Percentiles rank a stretch among this genome's conserved stretches.
These are phyloP conservation scores for Dipodascus geniculatus DNA, from an alignment of 805 yeast genomes.

Conservation along the genomic window DNA sequence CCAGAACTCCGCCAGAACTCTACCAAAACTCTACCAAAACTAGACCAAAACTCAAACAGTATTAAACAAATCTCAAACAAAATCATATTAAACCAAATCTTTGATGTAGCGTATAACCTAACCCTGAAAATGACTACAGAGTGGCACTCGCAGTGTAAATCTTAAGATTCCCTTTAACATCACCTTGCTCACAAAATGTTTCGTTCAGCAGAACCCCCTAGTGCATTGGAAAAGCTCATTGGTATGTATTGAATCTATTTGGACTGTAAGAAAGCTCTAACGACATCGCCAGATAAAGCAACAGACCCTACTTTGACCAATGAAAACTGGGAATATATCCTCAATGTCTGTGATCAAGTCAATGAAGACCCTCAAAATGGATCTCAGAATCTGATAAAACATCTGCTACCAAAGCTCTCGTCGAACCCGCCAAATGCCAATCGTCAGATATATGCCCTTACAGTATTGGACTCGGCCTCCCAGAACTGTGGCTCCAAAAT, in stretches of 20 bases:
- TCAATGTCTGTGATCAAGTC: slow-evolving; percentile 58
- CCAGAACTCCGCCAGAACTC: too few relatives aligned
- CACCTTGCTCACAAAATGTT: slow-evolving; percentile 12
- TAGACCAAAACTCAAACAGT: too few relatives aligned
- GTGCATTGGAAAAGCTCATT: slow-evolving; percentile 18
- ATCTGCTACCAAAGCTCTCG: slow-evolving; percentile 36
- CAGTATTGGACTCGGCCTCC: slow-evolving; percentile 45
- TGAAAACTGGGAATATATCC: slow-evolving; percentile 57
- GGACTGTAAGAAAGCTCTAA: too few relatives aligned
- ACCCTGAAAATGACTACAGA: not conserved
- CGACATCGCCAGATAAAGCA: slow-evolving; percentile 37
- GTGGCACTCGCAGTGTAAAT: not conserved
- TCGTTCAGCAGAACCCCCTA: slow-evolving; percentile 17
- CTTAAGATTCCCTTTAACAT: not conserved
- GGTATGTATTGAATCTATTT: too few relatives aligned
- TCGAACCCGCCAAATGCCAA: slow-evolving; percentile 44
- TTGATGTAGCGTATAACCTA: not conserved
- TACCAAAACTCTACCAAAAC: too few relatives aligned
- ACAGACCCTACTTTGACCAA: slow-evolving; percentile 50
- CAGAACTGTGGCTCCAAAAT: slow-evolving; percentile 69
- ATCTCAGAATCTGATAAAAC: slow-evolving; percentile 34
- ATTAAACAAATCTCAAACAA: not conserved
- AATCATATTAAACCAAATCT: not conserved
- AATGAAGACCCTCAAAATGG: slow-evolving; percentile 49
- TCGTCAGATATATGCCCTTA: slow-evolving; percentile 46